Conservation (phyloP, 257 asterid species). For the Solanum bulbocastanum region DNA sequence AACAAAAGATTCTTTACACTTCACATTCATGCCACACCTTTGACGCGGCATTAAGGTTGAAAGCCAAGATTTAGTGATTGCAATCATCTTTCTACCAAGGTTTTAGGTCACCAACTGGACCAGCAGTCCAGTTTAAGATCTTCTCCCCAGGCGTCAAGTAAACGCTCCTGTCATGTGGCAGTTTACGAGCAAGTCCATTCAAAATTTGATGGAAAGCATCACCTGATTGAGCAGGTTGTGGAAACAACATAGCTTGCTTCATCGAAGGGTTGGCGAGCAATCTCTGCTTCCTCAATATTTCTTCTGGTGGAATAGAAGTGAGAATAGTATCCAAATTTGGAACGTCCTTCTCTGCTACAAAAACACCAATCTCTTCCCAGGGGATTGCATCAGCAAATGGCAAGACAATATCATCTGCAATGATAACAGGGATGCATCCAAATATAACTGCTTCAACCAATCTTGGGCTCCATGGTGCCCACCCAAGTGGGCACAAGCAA, state of each 20-base stretch:
- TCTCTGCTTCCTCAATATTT: slow-evolving; percentile 70
- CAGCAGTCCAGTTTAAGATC: slow-evolving; percentile 83
- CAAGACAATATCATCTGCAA: slow-evolving; percentile 80
- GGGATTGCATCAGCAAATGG: slow-evolving; percentile 97
- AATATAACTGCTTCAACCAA: slow-evolving; percentile 87
- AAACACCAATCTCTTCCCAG: slow-evolving; percentile 93
- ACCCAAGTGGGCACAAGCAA: slow-evolving; percentile 93
- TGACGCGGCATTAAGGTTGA: not conserved
- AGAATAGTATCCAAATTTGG: slow-evolving; percentile 74
- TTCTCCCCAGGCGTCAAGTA: slow-evolving; percentile 52
- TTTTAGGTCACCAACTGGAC: slow-evolving; percentile 70
- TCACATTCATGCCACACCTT: not conserved
- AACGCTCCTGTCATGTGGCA: slow-evolving; percentile 47
- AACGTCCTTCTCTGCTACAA: slow-evolving; percentile 72
- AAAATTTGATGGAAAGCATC: slow-evolving; percentile 94
- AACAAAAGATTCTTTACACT: not conserved
- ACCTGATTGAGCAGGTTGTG: slow-evolving; percentile 72
- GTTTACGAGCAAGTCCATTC: slow-evolving; percentile 82
- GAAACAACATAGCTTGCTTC: slow-evolving; percentile 87
- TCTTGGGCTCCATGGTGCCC: slow-evolving; percentile 99
- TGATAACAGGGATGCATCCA: slow-evolving; percentile 87
- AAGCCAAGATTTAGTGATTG: not conserved
- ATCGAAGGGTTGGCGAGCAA: slow-evolving; percentile 80
- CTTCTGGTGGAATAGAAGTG: slow-evolving; percentile 61
- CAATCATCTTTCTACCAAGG: slow-evolving; percentile 41